These are phyloP conservation scores for Aristolochia californica DNA, from an alignment of 164 flowering plant genomes.

Conservation along the genomic window DNA sequence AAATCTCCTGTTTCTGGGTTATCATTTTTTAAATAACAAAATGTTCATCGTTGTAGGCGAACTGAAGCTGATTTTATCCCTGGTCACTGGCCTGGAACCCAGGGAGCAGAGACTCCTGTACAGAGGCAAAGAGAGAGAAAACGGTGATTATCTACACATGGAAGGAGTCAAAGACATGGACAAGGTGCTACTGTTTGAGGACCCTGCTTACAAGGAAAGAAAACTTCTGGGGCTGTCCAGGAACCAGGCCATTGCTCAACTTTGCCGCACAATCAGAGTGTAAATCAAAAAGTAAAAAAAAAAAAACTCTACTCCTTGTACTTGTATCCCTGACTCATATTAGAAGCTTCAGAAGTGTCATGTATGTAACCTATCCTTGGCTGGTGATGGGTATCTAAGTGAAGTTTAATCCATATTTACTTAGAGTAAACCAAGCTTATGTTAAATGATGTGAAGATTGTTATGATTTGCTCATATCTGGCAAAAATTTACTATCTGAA, in stretches of 20 bases:
- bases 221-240: slow-evolving; percentile 31
- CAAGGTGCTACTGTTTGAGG: slow-evolving; percentile 62
- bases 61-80: slow-evolving; percentile 54
- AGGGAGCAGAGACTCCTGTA: slow-evolving; percentile 63
- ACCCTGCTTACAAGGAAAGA: slow-evolving; percentile 62
- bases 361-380: too few species aligned
- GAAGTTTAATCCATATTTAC: too few species aligned
- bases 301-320: too few species aligned
- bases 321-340: too few species aligned
- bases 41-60: slow-evolving; percentile 40
- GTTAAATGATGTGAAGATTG: too few species aligned
- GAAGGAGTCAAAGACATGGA: slow-evolving; percentile 74
- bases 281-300: too few species aligned
- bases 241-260: slow-evolving; percentile 16
- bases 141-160: slow-evolving; percentile 68
- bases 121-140: slow-evolving; percentile 83
- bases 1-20: too few species aligned
- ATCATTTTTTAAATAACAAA: not conserved
- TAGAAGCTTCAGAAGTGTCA: too few species aligned
- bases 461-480: too few species aligned
- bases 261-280: slow-evolving; percentile 31
- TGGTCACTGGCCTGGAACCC: slow-evolving; percentile 60
- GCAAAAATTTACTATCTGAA: too few species aligned
- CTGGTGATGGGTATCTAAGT: too few species aligned
- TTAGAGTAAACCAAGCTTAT: too few species aligned